A percentile compares a stretch with the other conserved stretches of the same genome.
These are phyloP conservation scores for Dictyostelium citrinum DNA, from an alignment of 78 protist species.

Conservation along the genomic window DNA sequence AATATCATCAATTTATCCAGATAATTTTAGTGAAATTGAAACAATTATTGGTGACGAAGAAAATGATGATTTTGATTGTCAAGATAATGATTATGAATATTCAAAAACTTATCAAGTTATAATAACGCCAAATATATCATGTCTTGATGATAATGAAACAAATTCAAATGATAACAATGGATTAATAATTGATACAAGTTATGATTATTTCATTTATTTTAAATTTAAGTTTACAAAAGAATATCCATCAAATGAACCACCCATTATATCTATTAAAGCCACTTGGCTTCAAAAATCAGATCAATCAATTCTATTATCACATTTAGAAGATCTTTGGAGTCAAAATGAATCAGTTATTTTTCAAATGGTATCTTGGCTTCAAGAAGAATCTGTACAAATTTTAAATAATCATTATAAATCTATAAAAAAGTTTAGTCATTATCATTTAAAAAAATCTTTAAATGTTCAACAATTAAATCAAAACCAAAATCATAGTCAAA, in stretches of 20 bases:
- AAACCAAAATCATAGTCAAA: background rate
- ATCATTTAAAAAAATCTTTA: background rate
- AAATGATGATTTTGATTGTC: background rate
- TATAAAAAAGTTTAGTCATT: background rate
- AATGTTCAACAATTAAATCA: background rate
- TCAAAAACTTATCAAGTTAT: background rate
- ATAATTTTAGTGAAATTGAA: background rate
- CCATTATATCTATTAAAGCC: background rate
- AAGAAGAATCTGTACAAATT: background rate
- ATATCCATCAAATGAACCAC: constrained; percentile 41
- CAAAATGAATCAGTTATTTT: constrained; percentile 22
- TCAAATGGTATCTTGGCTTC: constrained; percentile 35
- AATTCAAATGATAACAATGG: background rate
- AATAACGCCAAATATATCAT: background rate
- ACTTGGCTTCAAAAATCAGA: constrained; percentile 2
- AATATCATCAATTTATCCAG: constrained; percentile 16
- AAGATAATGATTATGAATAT: background rate
- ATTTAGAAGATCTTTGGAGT: background rate
- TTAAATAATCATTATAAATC: background rate
- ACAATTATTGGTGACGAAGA: background rate
- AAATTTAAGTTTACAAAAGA: background rate
- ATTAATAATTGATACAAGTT: background rate
- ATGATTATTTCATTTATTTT: constrained; percentile 33
- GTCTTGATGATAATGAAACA: background rate
- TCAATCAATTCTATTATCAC: background rate